Conservation (phyloP, 306 rosid genomes). For the Lotus japonicus region DNA sequence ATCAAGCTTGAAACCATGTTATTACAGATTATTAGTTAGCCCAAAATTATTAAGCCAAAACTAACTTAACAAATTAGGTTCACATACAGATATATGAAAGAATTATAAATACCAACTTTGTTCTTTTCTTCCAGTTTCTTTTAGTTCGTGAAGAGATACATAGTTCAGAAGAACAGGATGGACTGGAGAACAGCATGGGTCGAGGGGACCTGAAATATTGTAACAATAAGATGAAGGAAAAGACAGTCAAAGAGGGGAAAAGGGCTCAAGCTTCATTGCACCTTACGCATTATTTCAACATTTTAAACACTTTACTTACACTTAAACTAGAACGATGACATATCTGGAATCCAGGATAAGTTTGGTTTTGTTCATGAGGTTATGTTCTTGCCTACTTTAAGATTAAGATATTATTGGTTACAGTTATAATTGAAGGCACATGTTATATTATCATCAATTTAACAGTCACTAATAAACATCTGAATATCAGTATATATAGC, state of each 20-base stretch:
- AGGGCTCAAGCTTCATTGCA: conserved; percentile 2
- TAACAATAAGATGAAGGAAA: conserved; percentile 10
- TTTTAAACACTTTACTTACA: neutral
- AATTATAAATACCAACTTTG: conserved; percentile 63
- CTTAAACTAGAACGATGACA: neutral
- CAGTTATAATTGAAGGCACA: neutral
- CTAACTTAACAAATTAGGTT: neutral
- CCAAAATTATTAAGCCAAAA: conserved; percentile 16
- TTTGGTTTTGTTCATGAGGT: neutral
- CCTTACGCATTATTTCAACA: conserved; percentile 7
- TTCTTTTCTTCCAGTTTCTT: conserved; percentile 53
- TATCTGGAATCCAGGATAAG: neutral
- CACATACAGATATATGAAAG: conserved; percentile 8
- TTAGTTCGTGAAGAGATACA: conserved; percentile 43
- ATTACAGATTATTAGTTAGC: neutral
- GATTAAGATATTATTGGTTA: neutral
- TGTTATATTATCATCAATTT: neutral
- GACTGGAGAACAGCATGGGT: conserved; percentile 35
- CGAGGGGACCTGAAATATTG: conserved; percentile 49
- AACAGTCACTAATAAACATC: neutral
- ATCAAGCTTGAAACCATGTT: conserved; percentile 4
- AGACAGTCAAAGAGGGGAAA: conserved; percentile 2
- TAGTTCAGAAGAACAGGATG: conserved; percentile 41
- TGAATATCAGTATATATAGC: neutral
- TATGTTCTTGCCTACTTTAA: neutral